Base-by-base conservation (phyloP, 1,284 basidiomycete species). In the Mycosarcoma maydis region DNA sequence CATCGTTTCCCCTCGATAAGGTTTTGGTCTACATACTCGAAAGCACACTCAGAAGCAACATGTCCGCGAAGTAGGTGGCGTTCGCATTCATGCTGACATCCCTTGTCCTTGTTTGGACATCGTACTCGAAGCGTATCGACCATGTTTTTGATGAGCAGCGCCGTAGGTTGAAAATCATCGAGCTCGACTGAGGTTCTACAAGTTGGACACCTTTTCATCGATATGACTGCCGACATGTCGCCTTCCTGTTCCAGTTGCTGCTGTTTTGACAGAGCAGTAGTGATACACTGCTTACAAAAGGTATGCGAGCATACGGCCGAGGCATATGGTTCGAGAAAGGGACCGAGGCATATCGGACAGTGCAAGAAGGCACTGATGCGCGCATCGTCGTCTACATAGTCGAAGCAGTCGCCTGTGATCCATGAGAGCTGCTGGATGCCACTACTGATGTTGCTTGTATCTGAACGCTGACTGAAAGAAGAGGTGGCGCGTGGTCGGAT, bases 131-230 rank as follows among this genome's bases (percentile, higher is more conserved):
- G 66, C 5, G 70, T 65, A 32, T 76, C 74, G 38, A 76, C 74
- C 65, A 76, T 75, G 45, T 75, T 72, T 24, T 67, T 68, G 55
- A 76, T 69, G 17, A 76, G 54, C 8, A 71, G 53, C 4, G 69
- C 62, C 2, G 72, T 67, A 3, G 74, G 68, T 20, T 51, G 41
- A 37, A 75, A 67, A 17, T 61, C 47, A 14, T 43, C 34, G 4
- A 72, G 51, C 7, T 44, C 30, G 19, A 65, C 51, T 5, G 46
- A 3, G 4, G 70, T 64, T 23, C 74, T 36, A 42, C 74, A 76
- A 4, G 61, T 67, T 0, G 74, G 74, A 41, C 74, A 76, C 2
- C 66, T 42, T 13, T 47, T 39, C 14, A 29, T 24, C 3, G 47
- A 17, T 20, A 50, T 24, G 2, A 38, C 27, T 4, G n/a, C 8